Base-by-base conservation (phyloP, 176 grass and related monocot genomes). In the Elymus sibiricus region DNA sequence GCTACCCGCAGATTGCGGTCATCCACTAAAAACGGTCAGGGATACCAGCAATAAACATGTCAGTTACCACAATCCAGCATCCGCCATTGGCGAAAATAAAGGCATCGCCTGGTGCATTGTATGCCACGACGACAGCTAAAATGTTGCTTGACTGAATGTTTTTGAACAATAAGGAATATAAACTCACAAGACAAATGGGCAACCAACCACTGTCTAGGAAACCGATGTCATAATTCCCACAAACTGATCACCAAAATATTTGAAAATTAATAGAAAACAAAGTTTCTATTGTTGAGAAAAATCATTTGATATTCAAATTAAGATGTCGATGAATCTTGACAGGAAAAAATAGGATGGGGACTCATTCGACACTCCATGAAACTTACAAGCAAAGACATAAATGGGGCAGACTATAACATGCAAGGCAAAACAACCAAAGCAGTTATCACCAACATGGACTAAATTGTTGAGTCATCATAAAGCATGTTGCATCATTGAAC, bases 1-100 rank as follows among this genome's bases (percentile, higher is more conserved):
- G 96, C 96, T 95, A 98, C 88, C 91, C 96, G 91, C 93, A 98
- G 96, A 98, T 98, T 98, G 93, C 93, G 96, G 93, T 98, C 96
- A 98, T 98, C 96, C 96, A 98, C 96, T 98, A 95, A 95, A 91
- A 84, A 85, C 67, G 68, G 91, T 74, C 82, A 91, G 85, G 89
- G 88, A 98, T 95, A 89, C 90, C 93, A 94, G 90, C 91, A 98
- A 91, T 92, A 94, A 94, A 95, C 82, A 90, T 94, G 90, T 97
- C 90, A 92, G 95, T 97, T 98, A 93, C 90, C 87, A 82, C 86
- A 91, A 88, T 89, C 83, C 91, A 95, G 91, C 92, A 98, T 95
- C 82, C 94, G 74, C 88, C 84, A 83, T 82, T 92, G 89, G 88
- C 76, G 79, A 93, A 94, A 90, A 90, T 86, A 83, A 93, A 91